phyloP scores from a whole-genome alignment of 2,329 filamentous ascomycete species.

The Fragosphaeria purpurea region DNA sequence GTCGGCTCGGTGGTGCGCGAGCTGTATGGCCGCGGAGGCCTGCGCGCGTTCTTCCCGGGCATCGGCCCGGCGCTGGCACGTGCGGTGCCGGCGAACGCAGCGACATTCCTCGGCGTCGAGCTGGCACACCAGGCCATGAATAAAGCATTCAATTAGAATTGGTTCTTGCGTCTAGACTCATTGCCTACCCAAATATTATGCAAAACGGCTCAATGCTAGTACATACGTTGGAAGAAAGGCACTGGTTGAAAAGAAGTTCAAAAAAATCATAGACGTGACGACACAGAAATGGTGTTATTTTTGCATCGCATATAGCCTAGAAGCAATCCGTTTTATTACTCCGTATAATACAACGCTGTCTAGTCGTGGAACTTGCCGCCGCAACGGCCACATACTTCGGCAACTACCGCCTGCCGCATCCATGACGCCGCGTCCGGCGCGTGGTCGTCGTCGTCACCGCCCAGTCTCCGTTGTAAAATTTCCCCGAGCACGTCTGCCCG shows the following conservation, averaged over 20 bases:
- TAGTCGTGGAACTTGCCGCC: constrained; percentile 27
- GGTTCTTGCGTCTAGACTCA: background rate
- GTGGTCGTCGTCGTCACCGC: too few relatives aligned
- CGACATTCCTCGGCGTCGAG: constrained; percentile 83
- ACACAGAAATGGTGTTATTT: too few relatives aligned
- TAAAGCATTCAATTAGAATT: constrained; percentile 50
- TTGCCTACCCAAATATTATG: too few relatives aligned
- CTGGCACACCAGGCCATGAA: constrained; percentile 75
- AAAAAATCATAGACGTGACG: too few relatives aligned
- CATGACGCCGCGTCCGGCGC: too few relatives aligned
- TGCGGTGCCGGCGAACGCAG: constrained; percentile 92
- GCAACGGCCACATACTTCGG: constrained; percentile 22
- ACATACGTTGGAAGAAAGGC: too few relatives aligned
- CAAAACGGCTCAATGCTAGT: too few relatives aligned
- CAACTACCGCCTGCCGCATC: constrained; percentile 12
- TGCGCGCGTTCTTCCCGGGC: constrained; percentile 93
- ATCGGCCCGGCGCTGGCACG: constrained; percentile 86
- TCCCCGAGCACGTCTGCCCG: constrained; percentile 30
- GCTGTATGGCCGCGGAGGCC: constrained; percentile 72
- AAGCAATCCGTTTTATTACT: too few relatives aligned
- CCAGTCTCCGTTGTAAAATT: constrained; percentile 11
- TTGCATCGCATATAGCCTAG: too few relatives aligned
- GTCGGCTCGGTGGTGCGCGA: constrained; percentile 70
- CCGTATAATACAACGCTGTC: too few relatives aligned
- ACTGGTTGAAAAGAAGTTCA: too few relatives aligned